Evolutionary conservation across 495 filamentous ascomycete species (phyloP).

Genomic region (Neurospora sp.): DNA sequence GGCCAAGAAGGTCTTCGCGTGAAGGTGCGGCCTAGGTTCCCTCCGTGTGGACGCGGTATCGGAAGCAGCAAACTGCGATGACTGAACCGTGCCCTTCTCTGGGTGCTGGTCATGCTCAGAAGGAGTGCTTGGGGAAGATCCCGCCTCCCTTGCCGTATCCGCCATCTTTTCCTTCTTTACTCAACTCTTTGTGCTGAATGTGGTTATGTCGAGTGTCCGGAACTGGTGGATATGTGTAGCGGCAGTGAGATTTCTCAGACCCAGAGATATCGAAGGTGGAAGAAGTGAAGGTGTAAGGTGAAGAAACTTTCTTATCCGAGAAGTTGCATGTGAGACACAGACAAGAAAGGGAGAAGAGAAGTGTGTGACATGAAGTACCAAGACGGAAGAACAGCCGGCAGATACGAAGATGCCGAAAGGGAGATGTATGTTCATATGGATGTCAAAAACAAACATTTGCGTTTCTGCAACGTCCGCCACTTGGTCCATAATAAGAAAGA

Average conservation of each 20-base stretch:
- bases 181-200: neutral
- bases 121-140: neutral
- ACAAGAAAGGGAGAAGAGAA: neutral
- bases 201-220: neutral
- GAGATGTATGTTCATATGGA: neutral
- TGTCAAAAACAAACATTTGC: neutral
- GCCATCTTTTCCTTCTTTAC: neutral
- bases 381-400: neutral
- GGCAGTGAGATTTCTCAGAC: neutral
- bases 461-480: neutral
- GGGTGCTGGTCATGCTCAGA: neutral
- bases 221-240: neutral
- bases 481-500: neutral
- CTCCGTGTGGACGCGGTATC: neutral
- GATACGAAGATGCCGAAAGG: neutral
- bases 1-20: conserved; percentile 24
- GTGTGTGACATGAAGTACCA: neutral
- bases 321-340: neutral
- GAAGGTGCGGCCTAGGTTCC: conserved; percentile 16
- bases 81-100: conserved; percentile 4
- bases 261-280: neutral
- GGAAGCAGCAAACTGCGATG: neutral
- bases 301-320: neutral
- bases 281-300: neutral
- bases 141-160: neutral